These are phyloP conservation scores for Bipolaris cookei DNA, from an alignment of 2,329 filamentous ascomycete genomes.

Conservation along the genomic window DNA sequence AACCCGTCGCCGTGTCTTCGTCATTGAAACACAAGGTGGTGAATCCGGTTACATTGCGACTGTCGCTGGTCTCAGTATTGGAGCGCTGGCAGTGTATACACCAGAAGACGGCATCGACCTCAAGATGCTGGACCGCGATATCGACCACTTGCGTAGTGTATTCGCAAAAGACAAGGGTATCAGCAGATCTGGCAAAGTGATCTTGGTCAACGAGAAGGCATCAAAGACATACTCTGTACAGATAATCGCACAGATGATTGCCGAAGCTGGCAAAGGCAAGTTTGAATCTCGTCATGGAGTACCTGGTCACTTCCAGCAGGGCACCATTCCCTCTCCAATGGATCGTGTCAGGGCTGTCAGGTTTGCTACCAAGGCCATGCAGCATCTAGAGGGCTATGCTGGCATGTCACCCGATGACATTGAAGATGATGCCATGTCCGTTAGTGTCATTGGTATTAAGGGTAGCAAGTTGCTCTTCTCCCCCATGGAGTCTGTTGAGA, in stretches of 20 bases:
- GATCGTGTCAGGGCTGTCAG: constrained; percentile 91
- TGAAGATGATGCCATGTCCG: constrained; percentile 73
- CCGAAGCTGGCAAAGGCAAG: constrained; percentile 86
- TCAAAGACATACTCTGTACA: constrained; percentile 89
- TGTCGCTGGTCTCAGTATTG: constrained; percentile 87
- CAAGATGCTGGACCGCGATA: constrained; percentile 89
- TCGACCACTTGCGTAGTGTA: constrained; percentile 83
- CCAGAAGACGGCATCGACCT: constrained; percentile 95
- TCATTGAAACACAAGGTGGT: constrained; percentile 96
- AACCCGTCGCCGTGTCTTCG: constrained; percentile 90
- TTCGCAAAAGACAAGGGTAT: constrained; percentile 87
- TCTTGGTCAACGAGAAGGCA: constrained; percentile 95
- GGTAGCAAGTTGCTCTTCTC: constrained; percentile 89
- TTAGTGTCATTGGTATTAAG: constrained; percentile 88
- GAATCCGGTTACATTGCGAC: constrained; percentile 93
- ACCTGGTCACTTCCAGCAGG: constrained; percentile 53
- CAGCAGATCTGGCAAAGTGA: constrained; percentile 87
- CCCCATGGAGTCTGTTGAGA: constrained; percentile 79
- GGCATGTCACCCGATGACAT: constrained; percentile 70
- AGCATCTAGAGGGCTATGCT: constrained; percentile 83
- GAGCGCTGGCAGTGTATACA: constrained; percentile 91
- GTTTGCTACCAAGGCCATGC: constrained; percentile 90
- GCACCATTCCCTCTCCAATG: constrained; percentile 78
- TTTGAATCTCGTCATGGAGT: constrained; percentile 88
- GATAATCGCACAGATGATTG: constrained; percentile 93